Conservation (phyloP, 768 basidiomycete species). For the Psilocybe subaeruginosa region DNA sequence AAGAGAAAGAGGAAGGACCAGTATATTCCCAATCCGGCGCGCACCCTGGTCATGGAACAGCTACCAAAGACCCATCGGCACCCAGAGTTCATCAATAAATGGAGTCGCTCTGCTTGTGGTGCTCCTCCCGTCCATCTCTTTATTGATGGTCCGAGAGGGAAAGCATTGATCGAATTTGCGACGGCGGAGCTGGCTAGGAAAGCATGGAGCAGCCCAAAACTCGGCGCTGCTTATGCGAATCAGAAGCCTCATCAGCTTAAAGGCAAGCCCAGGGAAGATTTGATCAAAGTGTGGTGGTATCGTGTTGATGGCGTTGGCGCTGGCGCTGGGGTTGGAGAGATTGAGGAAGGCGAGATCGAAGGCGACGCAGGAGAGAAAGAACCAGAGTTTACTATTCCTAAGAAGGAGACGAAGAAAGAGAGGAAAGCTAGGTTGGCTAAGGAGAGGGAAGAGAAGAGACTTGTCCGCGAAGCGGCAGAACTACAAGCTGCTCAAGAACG, state of each 20-base stretch:
- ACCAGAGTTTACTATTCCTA: slow-evolving; percentile 25
- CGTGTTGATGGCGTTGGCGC: slow-evolving; percentile 43
- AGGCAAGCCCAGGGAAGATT: slow-evolving; percentile 45
- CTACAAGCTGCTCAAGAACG: slow-evolving; percentile 1
- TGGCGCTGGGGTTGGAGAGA: slow-evolving; percentile 43
- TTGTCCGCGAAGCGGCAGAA: slow-evolving; percentile 12
- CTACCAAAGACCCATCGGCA: slow-evolving; percentile 53
- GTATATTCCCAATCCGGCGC: slow-evolving; percentile 48
- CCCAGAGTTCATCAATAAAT: slow-evolving; percentile 41
- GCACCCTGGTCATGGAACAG: slow-evolving; percentile 60
- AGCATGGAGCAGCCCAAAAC: slow-evolving; percentile 53
- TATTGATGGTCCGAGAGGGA: slow-evolving; percentile 43
- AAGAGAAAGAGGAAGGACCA: slow-evolving; percentile 14
- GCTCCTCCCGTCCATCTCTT: slow-evolving; percentile 41
- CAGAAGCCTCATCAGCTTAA: slow-evolving; percentile 40
- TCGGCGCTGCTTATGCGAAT: slow-evolving; percentile 33
- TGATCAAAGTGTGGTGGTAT: slow-evolving; percentile 55
- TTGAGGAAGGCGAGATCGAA: slow-evolving; percentile 54
- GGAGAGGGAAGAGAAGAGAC: slow-evolving; percentile 28
- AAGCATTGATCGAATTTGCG: slow-evolving; percentile 55
- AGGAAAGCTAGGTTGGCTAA: slow-evolving; percentile 29
- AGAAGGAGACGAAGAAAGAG: slow-evolving; percentile 33
- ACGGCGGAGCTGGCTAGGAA: slow-evolving; percentile 44
- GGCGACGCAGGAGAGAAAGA: slow-evolving; percentile 39
- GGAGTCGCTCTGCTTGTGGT: slow-evolving; percentile 43